phyloP scores from a whole-genome alignment of 768 basidiomycete genomes.

The Nevesoporus exiguus region DNA sequence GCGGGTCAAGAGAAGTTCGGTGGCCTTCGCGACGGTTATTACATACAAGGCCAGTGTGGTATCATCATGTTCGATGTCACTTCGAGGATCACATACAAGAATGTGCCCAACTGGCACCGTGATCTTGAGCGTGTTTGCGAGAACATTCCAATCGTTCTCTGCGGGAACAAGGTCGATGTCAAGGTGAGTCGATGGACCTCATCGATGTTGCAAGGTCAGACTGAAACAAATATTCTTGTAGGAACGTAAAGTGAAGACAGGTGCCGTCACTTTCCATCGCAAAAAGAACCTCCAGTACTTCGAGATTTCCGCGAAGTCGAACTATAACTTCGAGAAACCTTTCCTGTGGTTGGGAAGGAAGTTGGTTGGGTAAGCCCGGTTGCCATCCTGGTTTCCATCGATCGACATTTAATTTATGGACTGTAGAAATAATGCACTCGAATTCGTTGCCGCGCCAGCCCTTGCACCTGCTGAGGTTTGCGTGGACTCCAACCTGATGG shows the following conservation, averaged over 20 bases:
- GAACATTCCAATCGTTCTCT: constrained; percentile 98
- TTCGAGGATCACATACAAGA: constrained; percentile 99
- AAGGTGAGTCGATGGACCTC: constrained; percentile 59
- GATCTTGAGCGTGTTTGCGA: constrained; percentile 99
- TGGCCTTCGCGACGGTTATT: constrained; percentile 95
- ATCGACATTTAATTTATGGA: background rate
- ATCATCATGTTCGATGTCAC: constrained; percentile 99
- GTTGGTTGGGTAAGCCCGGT: constrained; percentile 78
- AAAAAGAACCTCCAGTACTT: constrained; percentile 99
- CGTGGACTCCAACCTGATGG: constrained; percentile 77
- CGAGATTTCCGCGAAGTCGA: constrained; percentile 99
- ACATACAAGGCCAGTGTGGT: constrained; percentile 97
- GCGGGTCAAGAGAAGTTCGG: constrained; percentile 99
- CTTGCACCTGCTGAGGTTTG: constrained; percentile 91
- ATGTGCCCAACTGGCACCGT: constrained; percentile 99
- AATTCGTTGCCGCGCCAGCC: constrained; percentile 96
- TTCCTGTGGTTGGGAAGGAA: constrained; percentile 99
- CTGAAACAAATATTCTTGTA: constrained; percentile 33
- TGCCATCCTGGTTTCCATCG: background rate
- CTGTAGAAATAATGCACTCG: constrained; percentile 74
- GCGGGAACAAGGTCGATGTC: constrained; percentile 99
- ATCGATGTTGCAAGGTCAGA: background rate
- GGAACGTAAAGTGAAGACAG: constrained; percentile 99
- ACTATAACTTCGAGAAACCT: constrained; percentile 99
- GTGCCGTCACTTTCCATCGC: constrained; percentile 97